A percentile compares a stretch with the other conserved stretches of the same genome.
These are phyloP conservation scores for Wickerhamiella vanderwaltii DNA, from an alignment of 805 yeast genomes.

Conservation along the genomic window DNA sequence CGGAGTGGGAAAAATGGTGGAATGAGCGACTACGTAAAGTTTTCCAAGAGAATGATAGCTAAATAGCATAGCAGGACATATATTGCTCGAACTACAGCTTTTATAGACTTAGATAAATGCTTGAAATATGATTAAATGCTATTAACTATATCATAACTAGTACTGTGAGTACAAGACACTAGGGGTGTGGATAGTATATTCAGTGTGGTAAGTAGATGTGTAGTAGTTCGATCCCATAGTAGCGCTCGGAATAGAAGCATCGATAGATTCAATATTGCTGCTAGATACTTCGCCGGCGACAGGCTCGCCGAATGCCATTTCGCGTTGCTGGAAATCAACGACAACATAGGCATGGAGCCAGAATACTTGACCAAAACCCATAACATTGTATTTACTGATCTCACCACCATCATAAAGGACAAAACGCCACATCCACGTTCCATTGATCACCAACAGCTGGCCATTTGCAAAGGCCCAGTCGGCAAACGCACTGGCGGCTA, in stretches of 20 bases:
- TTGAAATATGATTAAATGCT: no score
- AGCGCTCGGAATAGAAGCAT: not conserved
- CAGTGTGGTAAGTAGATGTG: not conserved
- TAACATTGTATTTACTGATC: not conserved
- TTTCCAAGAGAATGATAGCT: not conserved
- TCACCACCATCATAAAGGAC: not conserved
- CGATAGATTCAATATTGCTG: not conserved
- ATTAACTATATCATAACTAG: no score
- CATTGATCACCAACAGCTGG: not conserved
- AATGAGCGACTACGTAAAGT: slow-evolving; percentile 13
- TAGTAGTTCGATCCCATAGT: not conserved
- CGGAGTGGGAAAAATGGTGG: slow-evolving; percentile 22
- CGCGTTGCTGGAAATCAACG: not conserved
- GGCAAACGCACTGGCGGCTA: not conserved
- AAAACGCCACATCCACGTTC: not conserved
- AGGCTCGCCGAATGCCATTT: not conserved
- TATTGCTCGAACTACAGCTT: no score
- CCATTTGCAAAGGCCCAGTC: not conserved
- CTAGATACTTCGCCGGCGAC: not conserved
- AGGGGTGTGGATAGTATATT: not conserved
- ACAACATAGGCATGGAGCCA: not conserved
- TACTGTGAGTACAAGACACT: no score
- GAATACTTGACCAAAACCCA: not conserved
- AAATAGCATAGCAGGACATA: not conserved
- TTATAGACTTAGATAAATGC: no score